Evolutionary conservation across 495 filamentous ascomycete genomes (phyloP).

Genomic region (Neurospora tetraspora): DNA sequence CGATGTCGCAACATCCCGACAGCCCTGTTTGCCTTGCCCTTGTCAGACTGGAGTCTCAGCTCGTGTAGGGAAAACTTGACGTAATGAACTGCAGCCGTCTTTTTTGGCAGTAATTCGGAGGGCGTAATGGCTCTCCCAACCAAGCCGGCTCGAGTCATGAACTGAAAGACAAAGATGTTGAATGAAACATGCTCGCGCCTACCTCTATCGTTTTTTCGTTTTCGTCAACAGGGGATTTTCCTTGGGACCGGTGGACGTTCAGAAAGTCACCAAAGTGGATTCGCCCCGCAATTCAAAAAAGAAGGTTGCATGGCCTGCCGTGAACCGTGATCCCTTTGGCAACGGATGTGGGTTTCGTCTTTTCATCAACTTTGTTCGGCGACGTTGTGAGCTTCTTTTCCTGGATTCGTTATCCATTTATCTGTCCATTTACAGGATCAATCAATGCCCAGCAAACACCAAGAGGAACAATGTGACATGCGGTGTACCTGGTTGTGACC

Average conservation of each 20-base stretch:
- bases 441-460: neutral
- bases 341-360: neutral
- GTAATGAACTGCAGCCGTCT: neutral
- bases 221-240: neutral
- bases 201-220: neutral
- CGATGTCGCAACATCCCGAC: neutral
- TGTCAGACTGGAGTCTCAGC: neutral
- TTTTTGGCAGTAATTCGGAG: neutral
- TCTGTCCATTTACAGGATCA: neutral
- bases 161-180: neutral
- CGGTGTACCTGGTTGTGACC: neutral
- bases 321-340: neutral
- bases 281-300: neutral
- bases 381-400: neutral
- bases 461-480: neutral
- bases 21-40: neutral
- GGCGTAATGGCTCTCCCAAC: neutral
- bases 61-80: neutral
- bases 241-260: neutral
- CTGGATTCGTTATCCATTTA: neutral
- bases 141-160: neutral
- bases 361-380: neutral
- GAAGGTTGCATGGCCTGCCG: neutral
- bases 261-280: neutral
- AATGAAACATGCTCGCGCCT: neutral